Evolutionary conservation across 2,329 filamentous ascomycete species (phyloP), one percentile per base, ranked within the genome.

Genomic region (Bretziella fagacearum): DNA sequence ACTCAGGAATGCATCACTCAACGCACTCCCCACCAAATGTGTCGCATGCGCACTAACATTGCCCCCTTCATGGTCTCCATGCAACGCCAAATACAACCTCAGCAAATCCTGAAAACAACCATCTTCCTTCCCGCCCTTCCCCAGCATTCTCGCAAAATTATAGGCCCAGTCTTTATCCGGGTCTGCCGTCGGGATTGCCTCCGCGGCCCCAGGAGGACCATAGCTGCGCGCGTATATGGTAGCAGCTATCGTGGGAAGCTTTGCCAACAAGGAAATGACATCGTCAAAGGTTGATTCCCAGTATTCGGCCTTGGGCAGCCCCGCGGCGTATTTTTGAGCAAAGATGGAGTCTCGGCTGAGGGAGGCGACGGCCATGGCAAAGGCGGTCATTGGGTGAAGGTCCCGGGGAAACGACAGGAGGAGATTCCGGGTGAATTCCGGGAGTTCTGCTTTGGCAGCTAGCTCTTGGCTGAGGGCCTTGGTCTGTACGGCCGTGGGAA

Each of bases 261-360:
- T 98, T 53, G 89, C 91, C 48, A 98, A 74, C 52, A 98, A 73
- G 41, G 81, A 84, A 63, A 98, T 94, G 62, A 75, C 79, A 68
- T 98, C 91, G 61, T 96, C 89, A 60, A 93, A 96, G 37, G 85
- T 93, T 11, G 89, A 85, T 68, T 96, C 91, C 91, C 91, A 98
- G 75, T 96, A 96, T 56, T 95, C 85, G 46, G 85, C 84, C 72
- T 96, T 98, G 73, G 79, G 83, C 54, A 96, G 67, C 29, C 91
- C 91, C 56, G 81, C 67, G 63, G 87, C 89, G 63, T 98, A 98
- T 17, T 82, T 82, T 65, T 86, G 87, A 53, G 89, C 91, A 56
- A 98, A 98, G 59, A 81, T 77, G 57, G 85, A 94, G 56, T 86
- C 86, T 63, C 94, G 84, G 68, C 93, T 95, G 52, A 98, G 74